A percentile compares a stretch with the other conserved stretches of the same genome.
Evolutionary conservation across 2,329 filamentous ascomycete species (phyloP).

Genomic region (Ophiostoma australiae): DNA sequence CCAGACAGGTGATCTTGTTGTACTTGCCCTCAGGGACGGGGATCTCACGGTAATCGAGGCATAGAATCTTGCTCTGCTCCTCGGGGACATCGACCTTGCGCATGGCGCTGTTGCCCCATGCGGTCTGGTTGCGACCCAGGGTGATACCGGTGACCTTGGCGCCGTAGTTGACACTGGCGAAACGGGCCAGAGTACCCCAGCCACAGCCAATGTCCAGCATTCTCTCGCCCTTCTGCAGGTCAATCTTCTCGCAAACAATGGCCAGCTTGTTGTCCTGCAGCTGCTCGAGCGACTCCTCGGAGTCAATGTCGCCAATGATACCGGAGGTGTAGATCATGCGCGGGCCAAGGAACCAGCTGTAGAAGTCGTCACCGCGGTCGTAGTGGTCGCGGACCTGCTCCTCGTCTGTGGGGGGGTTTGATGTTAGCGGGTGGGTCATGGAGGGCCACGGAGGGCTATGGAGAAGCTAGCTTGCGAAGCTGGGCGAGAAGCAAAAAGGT

Average conservation of each 20-base stretch:
- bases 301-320: conserved; percentile 79
- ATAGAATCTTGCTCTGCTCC: conserved; percentile 84
- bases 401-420: conserved; percentile 59
- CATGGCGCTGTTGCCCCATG: conserved; percentile 89
- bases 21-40: conserved; percentile 72
- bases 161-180: conserved; percentile 87
- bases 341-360: conserved; percentile 95
- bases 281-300: conserved; percentile 87
- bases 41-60: conserved; percentile 96
- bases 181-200: conserved; percentile 94
- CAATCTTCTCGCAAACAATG: conserved; percentile 94
- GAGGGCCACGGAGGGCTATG: neutral
- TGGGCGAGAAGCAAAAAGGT: neutral
- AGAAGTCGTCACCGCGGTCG: conserved; percentile 96
- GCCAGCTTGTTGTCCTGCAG: conserved; percentile 97
- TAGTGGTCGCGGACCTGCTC: conserved; percentile 98
- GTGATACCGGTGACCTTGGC: conserved; percentile 81
- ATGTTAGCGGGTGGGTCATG: neutral
- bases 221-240: conserved; percentile 70
- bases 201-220: conserved; percentile 95
- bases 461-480: conserved; percentile 1
- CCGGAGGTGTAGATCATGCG: conserved; percentile 99
- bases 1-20: conserved; percentile 93
- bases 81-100: conserved; percentile 76
- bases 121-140: conserved; percentile 91